Base-by-base conservation (phyloP, 2,329 filamentous ascomycete species). In the Ophioceras dolichostomum region DNA sequence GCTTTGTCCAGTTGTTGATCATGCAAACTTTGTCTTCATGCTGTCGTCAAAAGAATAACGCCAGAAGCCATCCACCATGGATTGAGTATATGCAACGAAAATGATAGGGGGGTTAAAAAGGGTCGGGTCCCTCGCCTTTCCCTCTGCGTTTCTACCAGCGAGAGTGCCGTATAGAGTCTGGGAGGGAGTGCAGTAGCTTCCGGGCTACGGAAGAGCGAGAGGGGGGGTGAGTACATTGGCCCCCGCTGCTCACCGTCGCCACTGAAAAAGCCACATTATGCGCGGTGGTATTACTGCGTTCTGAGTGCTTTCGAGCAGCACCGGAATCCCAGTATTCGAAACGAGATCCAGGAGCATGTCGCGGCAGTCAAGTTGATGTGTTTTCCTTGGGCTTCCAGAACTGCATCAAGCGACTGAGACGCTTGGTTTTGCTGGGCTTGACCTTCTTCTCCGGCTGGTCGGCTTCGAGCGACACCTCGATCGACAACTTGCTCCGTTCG, bases 401-500 rank as follows among this genome's bases (percentile, higher is more conserved):
- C 48, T 80, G 76, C 68, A 86, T 76, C 62, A 87, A 68, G 36
- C 80, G 79, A 53, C 83, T 81, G 27, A 87, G 59, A 21, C 81
- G 71, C 53, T 77, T 83, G 27, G 74, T 65, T 54, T 77, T 82
- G 64, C 79, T 83, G 18, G 48, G 50, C 53, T 75, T 76, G 7
- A 54, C 47, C 62, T 65, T 66, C 49, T 68, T 72, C 49, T 72
- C 74, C 22, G 74, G 72, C 0, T 60, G 51, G n/a, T 77, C 68
- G 29, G 59, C 64, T 32, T 76, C 73, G 43, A 64, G 50, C 5
- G 67, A 64, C 32, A 80, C 73, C 51, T 84, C 80, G 49, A 79
- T 76, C 0, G 77, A 82, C 17, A 86, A 62, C 53, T 85, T 85
- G 65, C 79, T 84, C 45, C 74, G 72, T 55, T 86, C 80, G 8